These are phyloP conservation scores for Endoconidiophora polonica DNA, from an alignment of 2,329 filamentous ascomycete genomes.

Conservation along the genomic window DNA sequence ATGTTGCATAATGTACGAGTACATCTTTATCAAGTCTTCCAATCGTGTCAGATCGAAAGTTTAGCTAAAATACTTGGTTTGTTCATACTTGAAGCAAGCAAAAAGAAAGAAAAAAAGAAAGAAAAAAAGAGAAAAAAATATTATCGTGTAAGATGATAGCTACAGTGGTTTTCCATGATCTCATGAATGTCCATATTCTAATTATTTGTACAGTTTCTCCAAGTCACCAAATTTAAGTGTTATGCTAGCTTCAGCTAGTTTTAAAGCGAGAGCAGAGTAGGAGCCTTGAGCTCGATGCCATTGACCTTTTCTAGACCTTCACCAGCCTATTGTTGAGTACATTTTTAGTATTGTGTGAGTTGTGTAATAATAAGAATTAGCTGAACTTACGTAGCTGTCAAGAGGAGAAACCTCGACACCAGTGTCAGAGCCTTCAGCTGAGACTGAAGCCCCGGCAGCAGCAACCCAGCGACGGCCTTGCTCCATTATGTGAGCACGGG, in stretches of 20 bases:
- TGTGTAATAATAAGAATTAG: conserved; percentile 14
- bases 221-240: background rate
- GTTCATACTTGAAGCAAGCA: background rate
- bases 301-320: conserved; percentile 43
- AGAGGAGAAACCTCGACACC: conserved; percentile 86
- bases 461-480: conserved; percentile 80
- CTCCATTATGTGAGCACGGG: conserved; percentile 72
- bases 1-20: too few relatives aligned
- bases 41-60: too few relatives aligned
- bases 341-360: background rate
- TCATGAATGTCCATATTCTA: background rate
- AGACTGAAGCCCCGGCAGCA: conserved; percentile 51
- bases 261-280: conserved; percentile 26
- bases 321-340: conserved; percentile 29
- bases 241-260: background rate
- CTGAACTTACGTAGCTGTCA: conserved; percentile 75
- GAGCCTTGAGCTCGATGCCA: conserved; percentile 35
- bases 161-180: background rate
- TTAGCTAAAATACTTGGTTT: too few relatives aligned
- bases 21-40: too few relatives aligned
- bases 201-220: background rate
- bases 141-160: background rate
- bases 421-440: conserved; percentile 40
- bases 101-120: background rate
- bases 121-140: background rate